phyloP scores from a whole-genome alignment of 2,329 filamentous ascomycete genomes.

The Hymenoscyphus fructigenus region DNA sequence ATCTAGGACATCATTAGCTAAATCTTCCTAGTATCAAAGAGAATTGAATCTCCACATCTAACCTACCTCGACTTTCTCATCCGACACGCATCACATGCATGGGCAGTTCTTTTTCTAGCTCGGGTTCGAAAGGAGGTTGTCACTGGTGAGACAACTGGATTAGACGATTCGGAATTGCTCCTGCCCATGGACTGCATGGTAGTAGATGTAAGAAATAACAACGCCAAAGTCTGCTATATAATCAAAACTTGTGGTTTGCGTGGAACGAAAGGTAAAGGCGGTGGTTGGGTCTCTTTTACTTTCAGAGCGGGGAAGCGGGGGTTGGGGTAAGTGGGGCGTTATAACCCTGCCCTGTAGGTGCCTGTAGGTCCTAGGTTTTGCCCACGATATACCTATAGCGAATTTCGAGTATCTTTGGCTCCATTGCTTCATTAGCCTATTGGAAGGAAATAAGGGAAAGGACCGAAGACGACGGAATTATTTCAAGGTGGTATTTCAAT shows the following conservation, averaged over 20 bases:
- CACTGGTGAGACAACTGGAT: conserved; percentile 8
- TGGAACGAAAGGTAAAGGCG: not conserved
- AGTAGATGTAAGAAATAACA: not conserved
- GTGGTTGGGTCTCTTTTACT: not conserved
- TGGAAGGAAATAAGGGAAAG: too few relatives aligned
- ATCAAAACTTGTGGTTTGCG: not conserved
- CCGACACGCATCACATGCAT: conserved; percentile 27
- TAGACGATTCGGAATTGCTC: conserved; percentile 25
- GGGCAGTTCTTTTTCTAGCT: conserved; percentile 24
- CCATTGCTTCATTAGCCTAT: too few relatives aligned
- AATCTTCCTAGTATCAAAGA: not conserved
- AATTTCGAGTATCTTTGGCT: too few relatives aligned
- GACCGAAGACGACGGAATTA: too few relatives aligned
- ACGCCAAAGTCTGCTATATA: not conserved
- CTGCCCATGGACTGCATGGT: conserved; percentile 15
- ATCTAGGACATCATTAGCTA: conserved; percentile 12
- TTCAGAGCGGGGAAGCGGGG: conserved; percentile 1
- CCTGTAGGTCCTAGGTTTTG: too few relatives aligned
- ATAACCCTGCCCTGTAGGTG: too few relatives aligned
- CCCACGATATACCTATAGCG: too few relatives aligned
- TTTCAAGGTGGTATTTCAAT: not conserved
- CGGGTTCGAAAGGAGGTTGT: conserved; percentile 23
- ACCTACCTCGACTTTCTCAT: conserved; percentile 22
- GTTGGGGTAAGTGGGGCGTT: not conserved
- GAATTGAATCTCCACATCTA: not conserved